phyloP scores from a whole-genome alignment of 164 flowering plant species.

The Protea cynaroides region DNA sequence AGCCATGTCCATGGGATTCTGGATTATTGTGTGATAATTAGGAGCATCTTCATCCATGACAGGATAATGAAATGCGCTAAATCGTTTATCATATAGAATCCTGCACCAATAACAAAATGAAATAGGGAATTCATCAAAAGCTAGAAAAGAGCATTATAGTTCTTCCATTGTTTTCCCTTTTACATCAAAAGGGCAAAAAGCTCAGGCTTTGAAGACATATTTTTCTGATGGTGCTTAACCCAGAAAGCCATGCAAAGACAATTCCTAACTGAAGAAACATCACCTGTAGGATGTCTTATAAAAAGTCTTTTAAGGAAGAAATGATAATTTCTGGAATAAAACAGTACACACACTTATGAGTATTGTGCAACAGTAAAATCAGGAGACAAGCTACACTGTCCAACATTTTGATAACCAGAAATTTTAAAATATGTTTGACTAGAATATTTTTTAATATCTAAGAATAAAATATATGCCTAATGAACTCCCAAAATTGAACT shows the following conservation, averaged over 20 bases:
- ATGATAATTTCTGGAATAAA: too few relatives aligned
- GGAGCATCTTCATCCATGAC: slow-evolving; percentile 99
- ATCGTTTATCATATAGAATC: slow-evolving; percentile 89
- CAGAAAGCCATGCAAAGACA: background rate
- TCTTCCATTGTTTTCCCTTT: background rate
- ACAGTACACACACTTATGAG: too few relatives aligned
- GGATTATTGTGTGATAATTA: slow-evolving; percentile 78
- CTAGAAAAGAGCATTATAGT: background rate
- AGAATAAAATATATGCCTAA: background rate
- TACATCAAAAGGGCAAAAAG: background rate
- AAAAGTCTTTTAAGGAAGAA: too few relatives aligned
- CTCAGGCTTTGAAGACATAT: background rate
- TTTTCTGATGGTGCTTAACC: background rate
- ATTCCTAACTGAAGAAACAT: background rate
- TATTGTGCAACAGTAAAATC: too few relatives aligned
- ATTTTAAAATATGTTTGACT: background rate
- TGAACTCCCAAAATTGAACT: background rate
- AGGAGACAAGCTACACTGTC: too few relatives aligned
- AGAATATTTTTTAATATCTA: background rate
- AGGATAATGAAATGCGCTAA: slow-evolving; percentile 88
- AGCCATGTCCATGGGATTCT: slow-evolving; percentile 95
- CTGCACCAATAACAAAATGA: slow-evolving; percentile 34
- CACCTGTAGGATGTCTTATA: background rate
- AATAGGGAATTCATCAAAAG: background rate
- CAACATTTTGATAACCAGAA: background rate